These are phyloP conservation scores for Cladosporium velox DNA, from an alignment of 2,329 filamentous ascomycete genomes.

Conservation along the genomic window DNA sequence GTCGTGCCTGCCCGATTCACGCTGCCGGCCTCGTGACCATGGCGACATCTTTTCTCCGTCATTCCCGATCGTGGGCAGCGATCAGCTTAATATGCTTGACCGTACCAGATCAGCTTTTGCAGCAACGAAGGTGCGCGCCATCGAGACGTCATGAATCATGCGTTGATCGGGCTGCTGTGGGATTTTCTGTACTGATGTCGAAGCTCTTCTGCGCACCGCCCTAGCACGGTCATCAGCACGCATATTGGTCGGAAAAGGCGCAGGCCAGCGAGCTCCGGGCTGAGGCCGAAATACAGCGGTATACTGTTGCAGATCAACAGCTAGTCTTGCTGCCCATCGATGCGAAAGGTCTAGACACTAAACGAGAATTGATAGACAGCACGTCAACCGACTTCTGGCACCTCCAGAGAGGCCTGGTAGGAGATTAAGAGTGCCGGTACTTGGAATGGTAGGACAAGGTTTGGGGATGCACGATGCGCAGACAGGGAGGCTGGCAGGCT, in stretches of 20 bases:
- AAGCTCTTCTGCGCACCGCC: background rate
- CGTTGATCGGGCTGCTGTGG: background rate
- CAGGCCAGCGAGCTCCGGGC: constrained; percentile 1
- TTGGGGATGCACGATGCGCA: constrained; percentile 2
- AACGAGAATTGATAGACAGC: background rate
- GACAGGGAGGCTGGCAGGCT: constrained; percentile 6
- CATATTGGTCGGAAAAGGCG: background rate
- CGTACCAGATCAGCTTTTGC: background rate
- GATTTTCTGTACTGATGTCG: background rate
- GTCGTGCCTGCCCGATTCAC: background rate
- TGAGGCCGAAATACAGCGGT: background rate
- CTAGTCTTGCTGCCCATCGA: background rate
- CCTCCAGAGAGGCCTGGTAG: constrained; percentile 1
- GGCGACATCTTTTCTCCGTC: background rate
- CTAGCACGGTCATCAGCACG: background rate
- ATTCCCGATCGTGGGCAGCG: background rate
- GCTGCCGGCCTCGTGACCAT: background rate
- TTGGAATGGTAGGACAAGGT: background rate
- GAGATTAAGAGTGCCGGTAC: constrained; percentile 11
- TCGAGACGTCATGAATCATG: background rate
- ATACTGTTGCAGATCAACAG: background rate
- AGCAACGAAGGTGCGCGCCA: background rate
- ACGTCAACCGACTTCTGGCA: constrained; percentile 8
- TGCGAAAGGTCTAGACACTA: background rate
- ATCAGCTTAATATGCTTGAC: background rate